phyloP scores from a whole-genome alignment of 257 asterid genomes.

The Solanum medicagineum region DNA sequence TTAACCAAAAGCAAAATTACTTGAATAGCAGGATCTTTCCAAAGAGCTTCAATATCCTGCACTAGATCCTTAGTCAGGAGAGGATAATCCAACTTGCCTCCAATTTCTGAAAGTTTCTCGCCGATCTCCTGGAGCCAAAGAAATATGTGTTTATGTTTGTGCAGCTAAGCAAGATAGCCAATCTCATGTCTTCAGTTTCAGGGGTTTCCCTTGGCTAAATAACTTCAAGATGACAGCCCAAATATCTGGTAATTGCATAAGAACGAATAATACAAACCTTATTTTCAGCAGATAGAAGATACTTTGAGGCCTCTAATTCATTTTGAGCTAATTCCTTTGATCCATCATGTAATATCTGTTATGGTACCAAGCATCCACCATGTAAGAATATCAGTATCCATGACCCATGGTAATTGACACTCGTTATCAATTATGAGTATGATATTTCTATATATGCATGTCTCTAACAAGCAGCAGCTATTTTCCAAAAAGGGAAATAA shows the following conservation, averaged over 20 bases:
- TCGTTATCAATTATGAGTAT: not conserved
- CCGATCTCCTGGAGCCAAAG: constrained; percentile 57
- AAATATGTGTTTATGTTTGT: not conserved
- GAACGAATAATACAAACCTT: constrained; percentile 43
- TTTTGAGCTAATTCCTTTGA: constrained; percentile 75
- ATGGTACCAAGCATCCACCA: not conserved
- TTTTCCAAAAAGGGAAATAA: constrained; percentile 39
- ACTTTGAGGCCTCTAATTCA: constrained; percentile 51
- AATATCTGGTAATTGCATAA: not conserved
- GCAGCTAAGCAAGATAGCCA: not conserved
- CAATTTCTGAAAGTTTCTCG: constrained; percentile 78
- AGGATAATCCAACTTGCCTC: constrained; percentile 77
- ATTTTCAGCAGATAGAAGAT: constrained; percentile 51
- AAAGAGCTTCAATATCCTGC: constrained; percentile 60
- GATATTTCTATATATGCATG: not conserved
- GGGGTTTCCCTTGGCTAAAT: not conserved
- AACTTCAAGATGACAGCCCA: not conserved
- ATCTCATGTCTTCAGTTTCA: not conserved
- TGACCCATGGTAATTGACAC: not conserved
- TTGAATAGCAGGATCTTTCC: constrained; percentile 93
- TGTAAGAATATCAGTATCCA: not conserved
- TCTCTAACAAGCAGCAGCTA: constrained; percentile 23
- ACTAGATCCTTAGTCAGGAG: constrained; percentile 62
- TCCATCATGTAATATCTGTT: constrained; percentile 81
- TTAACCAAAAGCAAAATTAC: constrained; percentile 18